phyloP scores from a whole-genome alignment of 176 grass and related monocot genomes.

The Sorghum bicolor region DNA sequence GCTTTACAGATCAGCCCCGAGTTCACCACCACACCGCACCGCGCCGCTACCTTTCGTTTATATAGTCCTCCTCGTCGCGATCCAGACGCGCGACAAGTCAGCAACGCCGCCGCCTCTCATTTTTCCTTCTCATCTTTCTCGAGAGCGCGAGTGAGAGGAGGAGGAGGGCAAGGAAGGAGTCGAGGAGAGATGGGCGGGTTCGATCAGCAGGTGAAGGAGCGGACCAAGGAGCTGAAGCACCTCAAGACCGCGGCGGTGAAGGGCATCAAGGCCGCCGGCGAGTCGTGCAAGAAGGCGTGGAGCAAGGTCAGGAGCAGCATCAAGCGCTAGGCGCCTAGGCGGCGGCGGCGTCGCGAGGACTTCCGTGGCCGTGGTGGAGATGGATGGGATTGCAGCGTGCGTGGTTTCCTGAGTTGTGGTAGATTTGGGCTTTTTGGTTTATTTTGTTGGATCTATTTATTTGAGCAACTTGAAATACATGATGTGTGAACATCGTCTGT shows the following conservation, averaged over 20 bases:
- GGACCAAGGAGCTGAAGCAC: conserved; percentile 61
- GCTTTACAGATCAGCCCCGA: conserved; percentile 30
- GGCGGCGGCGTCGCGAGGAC: background rate
- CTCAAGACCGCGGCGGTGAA: conserved; percentile 47
- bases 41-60: background rate
- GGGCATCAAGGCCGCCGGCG: conserved; percentile 63
- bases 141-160: background rate
- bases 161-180: background rate
- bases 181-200: conserved; percentile 47
- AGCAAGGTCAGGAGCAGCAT: conserved; percentile 67
- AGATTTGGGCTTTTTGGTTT: background rate
- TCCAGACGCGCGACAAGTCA: background rate
- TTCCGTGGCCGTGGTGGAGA: background rate
- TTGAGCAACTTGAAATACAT: no score
- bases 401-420: background rate
- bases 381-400: background rate
- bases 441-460: conserved; percentile 6
- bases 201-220: conserved; percentile 58
- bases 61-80: background rate
- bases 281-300: conserved; percentile 76
- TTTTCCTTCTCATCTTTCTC: background rate
- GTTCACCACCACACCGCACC: conserved; percentile 1
- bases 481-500: background rate
- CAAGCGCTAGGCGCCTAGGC: conserved; percentile 38
- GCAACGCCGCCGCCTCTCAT: background rate